Evolutionary conservation across 202 grass and related monocot genomes (phyloP).

Genomic region (Panicum hallii): DNA sequence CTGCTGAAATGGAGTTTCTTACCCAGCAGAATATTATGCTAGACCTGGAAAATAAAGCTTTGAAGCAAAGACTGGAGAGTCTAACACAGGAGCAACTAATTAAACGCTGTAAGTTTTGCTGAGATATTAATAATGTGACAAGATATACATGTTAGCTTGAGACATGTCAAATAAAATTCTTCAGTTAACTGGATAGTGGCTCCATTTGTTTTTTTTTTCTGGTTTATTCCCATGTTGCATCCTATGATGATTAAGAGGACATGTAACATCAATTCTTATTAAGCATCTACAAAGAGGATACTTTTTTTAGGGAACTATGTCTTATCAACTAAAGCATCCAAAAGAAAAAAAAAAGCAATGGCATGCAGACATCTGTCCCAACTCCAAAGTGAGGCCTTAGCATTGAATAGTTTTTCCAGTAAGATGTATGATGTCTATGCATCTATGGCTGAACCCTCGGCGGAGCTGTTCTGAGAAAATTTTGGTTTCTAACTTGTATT

Average conservation of each 20-base stretch:
- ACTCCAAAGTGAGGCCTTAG: slow-evolving; percentile 15
- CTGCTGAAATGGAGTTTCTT: slow-evolving; percentile 96
- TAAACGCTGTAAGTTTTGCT: slow-evolving; percentile 74
- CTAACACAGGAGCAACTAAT: slow-evolving; percentile 89
- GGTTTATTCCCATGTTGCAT: not conserved
- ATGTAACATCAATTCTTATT: not conserved
- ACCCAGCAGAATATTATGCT: slow-evolving; percentile 93
- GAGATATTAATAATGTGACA: slow-evolving; percentile 10
- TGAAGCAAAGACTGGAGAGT: slow-evolving; percentile 92
- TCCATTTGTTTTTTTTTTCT: not conserved
- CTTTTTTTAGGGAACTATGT: not conserved
- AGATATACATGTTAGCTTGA: not conserved
- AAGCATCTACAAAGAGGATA: not conserved
- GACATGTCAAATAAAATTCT: slow-evolving; percentile 9
- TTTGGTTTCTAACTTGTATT: slow-evolving; percentile 19
- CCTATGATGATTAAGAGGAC: not conserved
- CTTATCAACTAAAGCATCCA: slow-evolving; percentile 11
- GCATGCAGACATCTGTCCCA: not conserved
- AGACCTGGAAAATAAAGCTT: slow-evolving; percentile 89
- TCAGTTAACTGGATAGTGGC: slow-evolving; percentile 8
- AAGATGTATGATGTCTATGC: slow-evolving; percentile 20
- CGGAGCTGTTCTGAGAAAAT: not conserved
- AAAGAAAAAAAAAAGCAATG: not conserved
- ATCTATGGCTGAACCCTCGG: slow-evolving; percentile 9
- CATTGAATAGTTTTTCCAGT: slow-evolving; percentile 1